These are phyloP conservation scores for Trichoderma hamatum DNA, from an alignment of 2,329 filamentous ascomycete genomes.

Conservation along the genomic window DNA sequence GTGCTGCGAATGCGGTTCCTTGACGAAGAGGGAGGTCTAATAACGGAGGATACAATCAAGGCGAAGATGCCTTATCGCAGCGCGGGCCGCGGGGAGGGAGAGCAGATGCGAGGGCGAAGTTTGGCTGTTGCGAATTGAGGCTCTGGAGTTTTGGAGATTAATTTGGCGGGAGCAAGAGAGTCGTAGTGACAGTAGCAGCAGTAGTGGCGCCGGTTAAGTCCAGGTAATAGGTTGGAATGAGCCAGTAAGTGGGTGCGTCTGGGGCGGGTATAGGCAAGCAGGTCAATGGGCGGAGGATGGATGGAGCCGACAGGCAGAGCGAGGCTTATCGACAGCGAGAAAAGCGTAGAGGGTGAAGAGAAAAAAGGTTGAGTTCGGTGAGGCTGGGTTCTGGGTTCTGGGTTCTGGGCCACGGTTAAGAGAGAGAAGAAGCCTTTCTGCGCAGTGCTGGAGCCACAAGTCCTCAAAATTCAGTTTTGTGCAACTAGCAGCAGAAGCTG, in stretches of 20 bases:
- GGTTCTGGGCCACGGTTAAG: not conserved
- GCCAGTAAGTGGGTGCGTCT: conserved; percentile 15
- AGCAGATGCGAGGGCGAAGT: conserved; percentile 24
- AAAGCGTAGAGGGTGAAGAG: not conserved
- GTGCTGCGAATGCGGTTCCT: conserved; percentile 45
- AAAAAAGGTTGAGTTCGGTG: not conserved
- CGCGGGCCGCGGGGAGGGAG: conserved; percentile 31
- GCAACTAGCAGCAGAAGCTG: not conserved
- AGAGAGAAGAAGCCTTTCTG: not conserved
- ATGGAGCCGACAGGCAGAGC: not conserved
- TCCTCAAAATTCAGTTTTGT: not conserved
- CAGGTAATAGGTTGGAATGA: conserved; percentile 9
- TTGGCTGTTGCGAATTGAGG: conserved; percentile 26
- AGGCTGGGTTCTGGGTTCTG: not conserved
- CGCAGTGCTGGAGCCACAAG: not conserved
- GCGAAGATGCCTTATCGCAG: conserved; percentile 32
- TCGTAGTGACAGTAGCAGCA: conserved; percentile 20
- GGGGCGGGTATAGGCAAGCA: not conserved
- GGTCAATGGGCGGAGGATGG: conserved; percentile 4
- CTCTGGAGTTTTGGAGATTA: conserved; percentile 21
- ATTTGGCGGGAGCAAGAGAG: conserved; percentile 21
- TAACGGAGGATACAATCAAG: conserved; percentile 25
- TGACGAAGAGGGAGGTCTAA: conserved; percentile 39
- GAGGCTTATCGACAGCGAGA: not conserved
- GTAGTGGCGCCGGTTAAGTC: conserved; percentile 24